Percentiles rank a stretch among this genome's conserved stretches.
Evolutionary conservation across 495 filamentous ascomycete species (phyloP).

Genomic region (Neurospora terricola): DNA sequence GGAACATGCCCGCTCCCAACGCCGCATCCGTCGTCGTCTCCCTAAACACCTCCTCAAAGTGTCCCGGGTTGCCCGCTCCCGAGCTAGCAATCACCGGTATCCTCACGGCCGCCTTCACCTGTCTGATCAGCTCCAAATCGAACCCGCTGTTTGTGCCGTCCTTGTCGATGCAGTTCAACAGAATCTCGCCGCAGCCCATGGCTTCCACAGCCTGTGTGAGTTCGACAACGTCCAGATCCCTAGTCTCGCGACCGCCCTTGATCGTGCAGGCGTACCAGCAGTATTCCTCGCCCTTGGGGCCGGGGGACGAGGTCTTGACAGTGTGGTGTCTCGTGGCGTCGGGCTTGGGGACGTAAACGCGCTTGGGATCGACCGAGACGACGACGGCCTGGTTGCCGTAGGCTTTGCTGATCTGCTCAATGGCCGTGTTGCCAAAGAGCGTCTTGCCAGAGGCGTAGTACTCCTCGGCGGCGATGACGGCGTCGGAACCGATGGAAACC

Average conservation of each 20-base stretch:
- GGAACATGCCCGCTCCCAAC: conserved; percentile 94
- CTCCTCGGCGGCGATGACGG: conserved; percentile 83
- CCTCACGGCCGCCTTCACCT: conserved; percentile 71
- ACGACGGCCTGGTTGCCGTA: conserved; percentile 98
- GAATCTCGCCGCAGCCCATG: conserved; percentile 90
- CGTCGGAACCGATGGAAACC: conserved; percentile 93
- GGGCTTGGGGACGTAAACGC: conserved; percentile 69
- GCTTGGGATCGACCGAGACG: conserved; percentile 86
- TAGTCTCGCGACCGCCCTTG: conserved; percentile 84
- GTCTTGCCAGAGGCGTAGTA: conserved; percentile 60
- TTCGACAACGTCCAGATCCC: conserved; percentile 84
- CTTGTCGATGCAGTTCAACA: conserved; percentile 95
- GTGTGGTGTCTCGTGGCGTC: conserved; percentile 71
- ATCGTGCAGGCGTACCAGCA: conserved; percentile 99
- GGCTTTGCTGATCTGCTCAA: conserved; percentile 85
- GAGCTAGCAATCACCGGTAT: conserved; percentile 96
- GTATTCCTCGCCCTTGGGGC: conserved; percentile 66
- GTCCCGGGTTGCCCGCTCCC: conserved; percentile 78
- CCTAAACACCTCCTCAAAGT: conserved; percentile 86
- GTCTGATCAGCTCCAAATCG: conserved; percentile 80
- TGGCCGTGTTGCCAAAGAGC: conserved; percentile 72
- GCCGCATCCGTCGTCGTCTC: conserved; percentile 85
- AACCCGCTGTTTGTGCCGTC: conserved; percentile 94
- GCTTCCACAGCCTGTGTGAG: conserved; percentile 83
- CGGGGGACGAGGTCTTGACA: conserved; percentile 57